Percentiles rank a stretch among this genome's conserved stretches.
Evolutionary conservation across 768 basidiomycete species (phyloP).

Genomic region (Lactarius evosmus): DNA sequence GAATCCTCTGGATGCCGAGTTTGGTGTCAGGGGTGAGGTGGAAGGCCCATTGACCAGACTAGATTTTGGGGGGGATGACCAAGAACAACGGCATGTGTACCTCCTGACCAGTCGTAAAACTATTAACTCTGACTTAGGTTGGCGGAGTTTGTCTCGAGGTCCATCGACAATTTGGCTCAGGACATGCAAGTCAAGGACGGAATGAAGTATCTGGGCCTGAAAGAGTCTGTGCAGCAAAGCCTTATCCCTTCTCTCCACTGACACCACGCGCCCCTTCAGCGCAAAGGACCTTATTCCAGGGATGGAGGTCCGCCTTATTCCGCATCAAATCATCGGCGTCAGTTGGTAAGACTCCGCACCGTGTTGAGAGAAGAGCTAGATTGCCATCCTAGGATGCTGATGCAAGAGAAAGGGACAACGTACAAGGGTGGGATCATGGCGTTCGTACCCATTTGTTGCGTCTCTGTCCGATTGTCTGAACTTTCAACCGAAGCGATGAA

Average conservation of each 20-base stretch:
- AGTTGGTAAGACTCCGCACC: constrained; percentile 48
- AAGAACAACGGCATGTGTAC: constrained; percentile 44
- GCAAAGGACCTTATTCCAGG: constrained; percentile 60
- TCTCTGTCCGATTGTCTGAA: constrained; percentile 1
- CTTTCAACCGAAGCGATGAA: constrained; percentile 47
- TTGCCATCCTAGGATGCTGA: constrained; percentile 53
- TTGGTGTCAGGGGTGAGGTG: constrained; percentile 49
- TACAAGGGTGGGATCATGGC: constrained; percentile 66
- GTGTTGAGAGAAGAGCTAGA: neutral
- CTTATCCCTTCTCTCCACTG: neutral
- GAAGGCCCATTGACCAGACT: constrained; percentile 48
- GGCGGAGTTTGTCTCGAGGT: constrained; percentile 58
- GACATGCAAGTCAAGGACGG: constrained; percentile 51
- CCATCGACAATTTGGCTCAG: constrained; percentile 56
- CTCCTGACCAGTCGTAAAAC: neutral
- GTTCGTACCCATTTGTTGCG: constrained; percentile 33
- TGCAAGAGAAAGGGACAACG: constrained; percentile 48
- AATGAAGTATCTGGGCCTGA: constrained; percentile 50
- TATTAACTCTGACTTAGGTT: constrained; percentile 39
- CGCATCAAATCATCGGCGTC: constrained; percentile 76
- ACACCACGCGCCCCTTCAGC: constrained; percentile 33
- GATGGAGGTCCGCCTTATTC: constrained; percentile 63
- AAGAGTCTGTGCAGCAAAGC: constrained; percentile 39
- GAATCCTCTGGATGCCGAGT: constrained; percentile 28
- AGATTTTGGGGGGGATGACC: constrained; percentile 59